phyloP scores from a whole-genome alignment of 192 early-diverging fungal species.

The Nowakowskiella sp. region DNA sequence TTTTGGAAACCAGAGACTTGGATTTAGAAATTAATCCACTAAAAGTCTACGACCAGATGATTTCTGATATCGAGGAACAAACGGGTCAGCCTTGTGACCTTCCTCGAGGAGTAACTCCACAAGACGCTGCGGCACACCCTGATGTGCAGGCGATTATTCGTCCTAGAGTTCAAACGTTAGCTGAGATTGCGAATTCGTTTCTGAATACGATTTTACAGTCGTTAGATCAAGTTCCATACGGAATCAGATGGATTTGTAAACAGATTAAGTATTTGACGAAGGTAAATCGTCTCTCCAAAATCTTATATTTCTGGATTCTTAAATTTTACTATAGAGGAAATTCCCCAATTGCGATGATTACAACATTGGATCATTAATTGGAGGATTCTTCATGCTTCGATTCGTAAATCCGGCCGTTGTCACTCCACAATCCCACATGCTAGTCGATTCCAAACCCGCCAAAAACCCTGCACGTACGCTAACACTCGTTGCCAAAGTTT shows the following conservation, averaged over 20 bases:
- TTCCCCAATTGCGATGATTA: conserved; percentile 84
- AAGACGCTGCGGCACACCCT: conserved; percentile 70
- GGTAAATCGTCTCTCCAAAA: conserved; percentile 10
- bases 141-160: conserved; percentile 79
- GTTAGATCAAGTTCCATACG: conserved; percentile 81
- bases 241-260: conserved; percentile 98
- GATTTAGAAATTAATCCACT: conserved; percentile 94
- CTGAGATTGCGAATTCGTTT: conserved; percentile 79
- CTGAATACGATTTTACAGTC: conserved; percentile 77
- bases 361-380: conserved; percentile 88
- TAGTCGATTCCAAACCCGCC: conserved; percentile 72
- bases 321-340: conserved; percentile 46
- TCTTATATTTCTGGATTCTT: background rate
- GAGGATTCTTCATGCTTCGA: conserved; percentile 93
- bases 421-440: conserved; percentile 90
- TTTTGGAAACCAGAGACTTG: conserved; percentile 73
- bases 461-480: conserved; percentile 76
- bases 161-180: conserved; percentile 71
- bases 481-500: conserved; percentile 88
- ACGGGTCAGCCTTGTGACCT: conserved; percentile 54
- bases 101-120: conserved; percentile 70
- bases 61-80: conserved; percentile 62
- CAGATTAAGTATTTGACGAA: conserved; percentile 90
- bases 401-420: conserved; percentile 98
- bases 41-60: conserved; percentile 83